phyloP scores from a whole-genome alignment of 2,329 filamentous ascomycete genomes.

The Cytospora mali region DNA sequence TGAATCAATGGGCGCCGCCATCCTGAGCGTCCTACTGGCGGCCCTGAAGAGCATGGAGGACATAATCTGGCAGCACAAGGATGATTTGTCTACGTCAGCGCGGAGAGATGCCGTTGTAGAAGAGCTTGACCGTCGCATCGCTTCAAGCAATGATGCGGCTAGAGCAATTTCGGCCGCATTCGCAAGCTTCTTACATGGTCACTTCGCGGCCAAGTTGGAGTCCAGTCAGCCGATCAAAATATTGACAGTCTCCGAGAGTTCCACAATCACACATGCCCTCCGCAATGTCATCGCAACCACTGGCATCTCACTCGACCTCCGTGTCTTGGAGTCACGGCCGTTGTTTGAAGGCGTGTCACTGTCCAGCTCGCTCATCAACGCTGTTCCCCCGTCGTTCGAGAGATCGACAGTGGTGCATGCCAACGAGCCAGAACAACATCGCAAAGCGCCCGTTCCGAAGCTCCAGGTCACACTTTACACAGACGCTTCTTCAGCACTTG shows the following conservation, averaged over 20 bases:
- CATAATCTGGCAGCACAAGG: slow-evolving; percentile 33
- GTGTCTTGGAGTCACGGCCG: slow-evolving; percentile 68
- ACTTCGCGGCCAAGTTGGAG: slow-evolving; percentile 35
- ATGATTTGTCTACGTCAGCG: slow-evolving; percentile 22
- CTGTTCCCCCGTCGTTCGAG: slow-evolving; percentile 32
- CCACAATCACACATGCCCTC: slow-evolving; percentile 58
- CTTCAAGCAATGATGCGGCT: slow-evolving; percentile 32
- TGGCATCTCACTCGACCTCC: slow-evolving; percentile 52
- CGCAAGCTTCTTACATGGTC: slow-evolving; percentile 39
- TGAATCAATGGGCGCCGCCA: slow-evolving; percentile 67
- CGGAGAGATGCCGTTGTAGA: slow-evolving; percentile 27
- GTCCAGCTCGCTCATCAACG: slow-evolving; percentile 46
- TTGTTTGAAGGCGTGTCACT: slow-evolving; percentile 65
- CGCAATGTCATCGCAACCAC: slow-evolving; percentile 42
- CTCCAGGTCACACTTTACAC: slow-evolving; percentile 55
- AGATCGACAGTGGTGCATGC: slow-evolving; percentile 27
- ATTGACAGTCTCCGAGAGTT: slow-evolving; percentile 65
- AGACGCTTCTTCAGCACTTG: slow-evolving; percentile 61
- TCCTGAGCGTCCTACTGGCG: slow-evolving; percentile 52
- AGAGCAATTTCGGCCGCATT: slow-evolving; percentile 37
- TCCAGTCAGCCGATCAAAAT: slow-evolving; percentile 45
- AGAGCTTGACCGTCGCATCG: slow-evolving; percentile 30
- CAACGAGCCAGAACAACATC: slow-evolving; percentile 24
- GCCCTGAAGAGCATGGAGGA: slow-evolving; percentile 46
- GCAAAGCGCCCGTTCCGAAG: slow-evolving; percentile 14